Percentiles rank a stretch among this genome's conserved stretches.
Evolutionary conservation across 2,329 filamentous ascomycete genomes (phyloP).

Genomic region (Diaporthe sp.): DNA sequence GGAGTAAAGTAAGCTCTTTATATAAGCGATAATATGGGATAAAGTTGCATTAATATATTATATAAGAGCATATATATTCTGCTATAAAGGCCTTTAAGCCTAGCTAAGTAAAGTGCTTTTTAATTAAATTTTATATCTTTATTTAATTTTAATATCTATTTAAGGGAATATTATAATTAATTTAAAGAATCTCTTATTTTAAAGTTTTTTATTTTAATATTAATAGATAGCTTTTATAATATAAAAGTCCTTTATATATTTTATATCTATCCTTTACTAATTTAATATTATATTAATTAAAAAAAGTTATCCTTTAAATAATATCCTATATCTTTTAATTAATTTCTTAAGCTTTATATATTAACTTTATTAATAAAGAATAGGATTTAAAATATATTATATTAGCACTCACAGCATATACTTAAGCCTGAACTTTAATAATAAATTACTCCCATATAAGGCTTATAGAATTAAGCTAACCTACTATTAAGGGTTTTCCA

Average conservation of each 20-base stretch:
- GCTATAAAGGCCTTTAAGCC: neutral
- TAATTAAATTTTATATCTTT: neutral
- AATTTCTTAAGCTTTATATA: no score
- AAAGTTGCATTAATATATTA: slow-evolving; percentile 1
- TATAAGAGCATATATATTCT: neutral
- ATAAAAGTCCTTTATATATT: no score
- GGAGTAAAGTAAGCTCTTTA: neutral
- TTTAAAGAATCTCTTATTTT: no score
- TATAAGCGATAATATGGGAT: neutral
- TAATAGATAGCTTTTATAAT: no score
- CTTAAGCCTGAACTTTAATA: neutral
- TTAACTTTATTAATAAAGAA: no score
- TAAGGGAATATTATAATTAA: neutral
- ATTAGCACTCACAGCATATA: neutral
- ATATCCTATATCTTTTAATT: no score
- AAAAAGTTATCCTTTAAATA: neutral
- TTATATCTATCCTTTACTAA: no score
- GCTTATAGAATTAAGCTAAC: neutral
- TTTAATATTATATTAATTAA: neutral
- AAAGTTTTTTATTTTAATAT: no score
- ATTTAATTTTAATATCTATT: neutral
- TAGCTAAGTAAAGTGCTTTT: neutral
- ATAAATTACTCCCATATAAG: neutral
- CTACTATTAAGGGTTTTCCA: neutral
- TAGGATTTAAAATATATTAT: no score